Base-by-base conservation (phyloP, 2,329 filamentous ascomycete species). In the Thelonectria rubi region DNA sequence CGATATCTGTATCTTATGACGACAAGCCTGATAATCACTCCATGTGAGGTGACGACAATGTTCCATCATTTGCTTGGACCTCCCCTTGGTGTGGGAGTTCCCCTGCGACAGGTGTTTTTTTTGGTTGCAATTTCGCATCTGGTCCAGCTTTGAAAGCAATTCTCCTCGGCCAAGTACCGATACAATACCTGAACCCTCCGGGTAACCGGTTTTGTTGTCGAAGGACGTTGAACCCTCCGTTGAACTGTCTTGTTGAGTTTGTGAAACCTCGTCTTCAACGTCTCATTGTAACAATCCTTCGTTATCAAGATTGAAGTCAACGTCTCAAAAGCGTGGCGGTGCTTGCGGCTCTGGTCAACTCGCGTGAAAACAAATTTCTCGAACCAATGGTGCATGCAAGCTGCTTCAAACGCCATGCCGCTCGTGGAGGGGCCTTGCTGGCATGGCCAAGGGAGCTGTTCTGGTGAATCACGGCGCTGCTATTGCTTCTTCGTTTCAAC, bases 71-170 rank as follows among this genome's bases (percentile, higher is more conserved):
- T 39, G 40, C 43, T 52, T 40, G 40, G 55, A 59, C 58, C 62
- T 32, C 46, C 46, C 26, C 48, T 51, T 53, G 46, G 47, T 57
- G 63, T 63, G 50, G 42, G 34, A 66, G 57, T 47, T 47, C 45
- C 62, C 59, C 42, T 69, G 63, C 61, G 54, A 55, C 52, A 58
- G 49, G 52, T 60, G 48, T 56, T 47, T 62, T 49, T 60, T 55
- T 24, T 62, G 60, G 59, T 32, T 72, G 66, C 48, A 71, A 71
- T 71, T 67, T 71, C 69, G 58, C 60, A 51, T 62, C 55, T 70
- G 67, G 57, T 55, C 62, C 43, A 66, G 61, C 34, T 66, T 18
- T 47, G 59, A 68, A 55, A 56, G 46, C 55, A 45, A 59, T 60
- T 67, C 60, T 43, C 51, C 47, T 66, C 63, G 57, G 63, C n/a